phyloP scores from a whole-genome alignment of 306 rosid genomes.

The Vigna hirtella region DNA sequence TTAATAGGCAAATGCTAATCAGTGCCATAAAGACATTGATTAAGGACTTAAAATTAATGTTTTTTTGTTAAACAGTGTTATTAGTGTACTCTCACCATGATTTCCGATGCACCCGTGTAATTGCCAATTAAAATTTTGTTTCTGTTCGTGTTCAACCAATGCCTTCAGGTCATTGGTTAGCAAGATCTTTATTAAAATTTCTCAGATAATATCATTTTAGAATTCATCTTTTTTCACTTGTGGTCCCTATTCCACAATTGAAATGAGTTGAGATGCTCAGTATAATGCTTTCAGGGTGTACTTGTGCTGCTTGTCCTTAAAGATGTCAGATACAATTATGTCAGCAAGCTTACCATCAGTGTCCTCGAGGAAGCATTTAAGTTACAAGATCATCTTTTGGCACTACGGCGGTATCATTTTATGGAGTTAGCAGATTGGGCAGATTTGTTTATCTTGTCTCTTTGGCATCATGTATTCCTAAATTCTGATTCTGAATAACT shows the following conservation, averaged over 20 bases:
- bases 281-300: constrained; percentile 38
- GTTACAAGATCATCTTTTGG: constrained; percentile 86
- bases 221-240: constrained; percentile 21
- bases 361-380: constrained; percentile 89
- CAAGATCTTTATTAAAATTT: constrained; percentile 1
- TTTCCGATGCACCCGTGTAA: neutral
- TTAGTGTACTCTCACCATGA: neutral
- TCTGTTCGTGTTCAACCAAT: neutral
- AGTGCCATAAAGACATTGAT: neutral
- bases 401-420: constrained; percentile 87
- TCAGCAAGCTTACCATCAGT: constrained; percentile 90
- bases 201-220: constrained; percentile 28
- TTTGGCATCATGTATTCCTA: constrained; percentile 79
- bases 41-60: neutral
- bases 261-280: constrained; percentile 39
- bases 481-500: constrained; percentile 43
- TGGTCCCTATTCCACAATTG: constrained; percentile 33
- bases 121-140: neutral
- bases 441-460: constrained; percentile 88
- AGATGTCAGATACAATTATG: constrained; percentile 73
- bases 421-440: constrained; percentile 99
- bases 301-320: constrained; percentile 57
- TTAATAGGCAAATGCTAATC: neutral
- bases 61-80: neutral
- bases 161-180: neutral